Evolutionary conservation across 768 basidiomycete species (phyloP), one percentile per base, ranked within the genome.

Genomic region (Boletales sp.): DNA sequence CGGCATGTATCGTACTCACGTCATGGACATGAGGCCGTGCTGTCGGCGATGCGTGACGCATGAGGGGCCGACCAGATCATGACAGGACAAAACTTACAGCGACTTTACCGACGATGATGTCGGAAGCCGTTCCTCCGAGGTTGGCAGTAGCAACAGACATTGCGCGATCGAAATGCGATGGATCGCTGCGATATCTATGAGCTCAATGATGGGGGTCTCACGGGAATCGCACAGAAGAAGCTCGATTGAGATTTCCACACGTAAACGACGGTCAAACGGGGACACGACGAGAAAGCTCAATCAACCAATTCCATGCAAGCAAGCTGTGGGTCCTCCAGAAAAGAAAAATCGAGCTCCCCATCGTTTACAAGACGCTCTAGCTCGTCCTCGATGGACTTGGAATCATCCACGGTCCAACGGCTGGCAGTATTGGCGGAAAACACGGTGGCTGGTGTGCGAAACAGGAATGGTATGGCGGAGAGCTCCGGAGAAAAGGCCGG

Each of bases 41-140:
- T 45, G 17, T 11, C 3, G 18, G 4, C 4, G 43, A 27, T 17
- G 31, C 18, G 15, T 6, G 17, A 14, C 8, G 13, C 5, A 6
- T 48, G 40, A 41, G 40, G 15, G 17, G 6, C 5, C 29, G 6
- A 13, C 17, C 3, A 35, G 29, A 6, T 8, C 31, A 15, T 5
- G 21, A 4, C n/a, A n/a, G 15, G 31, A 5, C 2, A 34, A 11
- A 4, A 39, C 71, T 52, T 48, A 77, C 74, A 8, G 65, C 74
- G 29, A 73, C 64, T 55, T 70, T 71, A 2, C 66, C 70, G 36
- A 78, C 69, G 40, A 65, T 58, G 44, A 74, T 24, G 27, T 64
- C 48, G 2, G 69, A 67, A 19, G 72, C 69, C 12, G 71, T 69
- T 9, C 73, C 72, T 18, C 75, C 72, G 12, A 76, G 67, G 15